phyloP scores from a whole-genome alignment of 2,329 filamentous ascomycete genomes.

The Talaromyces sp. region DNA sequence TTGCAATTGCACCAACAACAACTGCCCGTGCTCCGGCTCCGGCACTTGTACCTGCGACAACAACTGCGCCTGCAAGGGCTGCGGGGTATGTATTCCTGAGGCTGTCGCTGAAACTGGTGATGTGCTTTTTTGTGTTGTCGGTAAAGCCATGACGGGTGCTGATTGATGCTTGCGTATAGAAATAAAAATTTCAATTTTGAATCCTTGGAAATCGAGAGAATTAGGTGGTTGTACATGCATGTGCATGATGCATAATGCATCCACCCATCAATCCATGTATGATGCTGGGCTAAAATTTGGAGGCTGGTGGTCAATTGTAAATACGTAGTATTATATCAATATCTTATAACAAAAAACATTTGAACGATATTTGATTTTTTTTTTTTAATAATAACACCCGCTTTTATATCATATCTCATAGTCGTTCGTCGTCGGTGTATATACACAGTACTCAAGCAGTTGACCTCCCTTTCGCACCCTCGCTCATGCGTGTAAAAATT shows the following conservation, averaged over 20 bases:
- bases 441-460: not conserved
- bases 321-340: not conserved
- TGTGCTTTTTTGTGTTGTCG: not conserved
- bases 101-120: slow-evolving; percentile 6
- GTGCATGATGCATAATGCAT: not conserved
- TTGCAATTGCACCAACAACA: slow-evolving; percentile 28
- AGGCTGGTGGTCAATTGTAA: not conserved
- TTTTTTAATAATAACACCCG: not conserved
- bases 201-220: not conserved
- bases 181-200: not conserved
- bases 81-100: slow-evolving; percentile 29
- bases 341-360: not conserved
- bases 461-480: not conserved
- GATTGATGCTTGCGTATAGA: slow-evolving; percentile 5
- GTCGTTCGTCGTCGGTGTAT: not conserved
- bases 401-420: not conserved
- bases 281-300: not conserved
- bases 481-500: not conserved
- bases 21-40: slow-evolving; percentile 27
- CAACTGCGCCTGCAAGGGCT: slow-evolving; percentile 32
- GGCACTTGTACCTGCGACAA: slow-evolving; percentile 28
- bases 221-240: not conserved
- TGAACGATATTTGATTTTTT: not conserved
- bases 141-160: slow-evolving; percentile 13
- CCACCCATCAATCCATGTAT: too few species aligned